phyloP scores from a whole-genome alignment of 1,139 yeast genomes.

The Yamadazyma atlantica region DNA sequence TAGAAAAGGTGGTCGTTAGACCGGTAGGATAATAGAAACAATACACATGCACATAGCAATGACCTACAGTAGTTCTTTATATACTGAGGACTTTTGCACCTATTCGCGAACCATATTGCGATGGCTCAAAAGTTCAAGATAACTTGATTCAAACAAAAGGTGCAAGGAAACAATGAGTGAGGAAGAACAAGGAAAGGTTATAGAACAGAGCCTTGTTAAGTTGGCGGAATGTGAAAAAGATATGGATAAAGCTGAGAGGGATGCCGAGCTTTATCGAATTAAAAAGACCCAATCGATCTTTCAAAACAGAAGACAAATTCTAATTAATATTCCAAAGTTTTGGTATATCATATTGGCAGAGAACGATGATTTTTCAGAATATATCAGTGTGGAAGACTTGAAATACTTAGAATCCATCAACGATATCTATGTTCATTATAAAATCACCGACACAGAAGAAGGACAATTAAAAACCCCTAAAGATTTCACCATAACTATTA shows the following conservation, averaged over 20 bases:
- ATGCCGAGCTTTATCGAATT: slow-evolving; percentile 52
- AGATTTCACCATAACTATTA: slow-evolving; percentile 57
- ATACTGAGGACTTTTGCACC: neutral
- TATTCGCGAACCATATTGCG: too few species aligned
- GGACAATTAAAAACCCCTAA: slow-evolving; percentile 32
- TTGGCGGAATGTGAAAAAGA: slow-evolving; percentile 57
- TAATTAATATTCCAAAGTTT: slow-evolving; percentile 57
- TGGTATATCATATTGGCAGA: slow-evolving; percentile 79
- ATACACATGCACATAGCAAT: neutral
- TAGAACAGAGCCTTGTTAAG: slow-evolving; percentile 15
- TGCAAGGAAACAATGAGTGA: neutral
- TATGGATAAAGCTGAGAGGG: slow-evolving; percentile 55
- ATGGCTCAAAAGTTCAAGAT: too few species aligned
- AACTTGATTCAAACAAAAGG: too few species aligned
- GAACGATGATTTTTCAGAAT: slow-evolving; percentile 75
- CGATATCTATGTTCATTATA: slow-evolving; percentile 56
- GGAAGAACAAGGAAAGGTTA: slow-evolving; percentile 5
- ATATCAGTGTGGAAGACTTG: slow-evolving; percentile 63
- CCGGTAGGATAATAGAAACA: neutral
- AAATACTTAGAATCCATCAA: slow-evolving; percentile 61
- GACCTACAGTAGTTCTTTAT: too few species aligned
- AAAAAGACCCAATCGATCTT: slow-evolving; percentile 52
- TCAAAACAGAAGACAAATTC: slow-evolving; percentile 44
- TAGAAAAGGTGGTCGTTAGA: slow-evolving; percentile 23
- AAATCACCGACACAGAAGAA: slow-evolving; percentile 34